Conservation (phyloP, 2,329 filamentous ascomycete genomes). For the Aspergillus sp. region DNA sequence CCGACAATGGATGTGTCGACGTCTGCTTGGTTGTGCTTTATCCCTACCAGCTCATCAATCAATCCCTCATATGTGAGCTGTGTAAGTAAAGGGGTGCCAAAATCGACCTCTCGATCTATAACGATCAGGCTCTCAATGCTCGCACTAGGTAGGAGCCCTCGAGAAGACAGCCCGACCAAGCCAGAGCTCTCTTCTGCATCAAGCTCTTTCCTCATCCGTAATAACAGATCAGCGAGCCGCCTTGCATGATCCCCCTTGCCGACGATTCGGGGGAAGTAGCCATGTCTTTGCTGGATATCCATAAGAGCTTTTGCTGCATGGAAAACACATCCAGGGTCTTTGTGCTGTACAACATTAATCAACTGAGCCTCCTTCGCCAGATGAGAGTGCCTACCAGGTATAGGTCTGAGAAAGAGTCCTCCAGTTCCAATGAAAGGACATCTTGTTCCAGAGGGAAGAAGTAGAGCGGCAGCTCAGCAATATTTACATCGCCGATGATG, state of each 20-base stretch:
- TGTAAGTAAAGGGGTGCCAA: constrained; percentile 87
- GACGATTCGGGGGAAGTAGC: constrained; percentile 90
- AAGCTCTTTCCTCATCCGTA: constrained; percentile 89
- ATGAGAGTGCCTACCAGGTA: constrained; percentile 65
- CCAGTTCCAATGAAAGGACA: constrained; percentile 85
- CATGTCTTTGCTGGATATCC: constrained; percentile 88
- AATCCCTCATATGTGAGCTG: constrained; percentile 96
- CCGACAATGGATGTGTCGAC: constrained; percentile 90
- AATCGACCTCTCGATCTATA: constrained; percentile 93
- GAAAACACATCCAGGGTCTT: constrained; percentile 89
- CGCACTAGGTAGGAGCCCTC: constrained; percentile 80
- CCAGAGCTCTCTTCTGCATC: constrained; percentile 76
- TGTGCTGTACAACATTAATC: constrained; percentile 56
- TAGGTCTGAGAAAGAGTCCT: constrained; percentile 83
- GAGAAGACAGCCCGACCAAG: constrained; percentile 56
- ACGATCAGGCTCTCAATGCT: constrained; percentile 90
- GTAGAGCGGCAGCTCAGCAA: constrained; percentile 82
- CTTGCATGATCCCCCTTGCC: constrained; percentile 96
- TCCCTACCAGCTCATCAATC: constrained; percentile 90
- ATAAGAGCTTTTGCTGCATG: constrained; percentile 89
- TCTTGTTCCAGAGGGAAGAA: constrained; percentile 94
- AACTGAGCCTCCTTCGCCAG: background rate
- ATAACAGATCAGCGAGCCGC: constrained; percentile 80
- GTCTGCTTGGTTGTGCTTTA: constrained; percentile 90
- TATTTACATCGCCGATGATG: constrained; percentile 87